A percentile compares a stretch with the other conserved stretches of the same genome.
These are phyloP conservation scores for Magnolia changhungtana DNA, from an alignment of 164 flowering plant genomes.

Conservation along the genomic window DNA sequence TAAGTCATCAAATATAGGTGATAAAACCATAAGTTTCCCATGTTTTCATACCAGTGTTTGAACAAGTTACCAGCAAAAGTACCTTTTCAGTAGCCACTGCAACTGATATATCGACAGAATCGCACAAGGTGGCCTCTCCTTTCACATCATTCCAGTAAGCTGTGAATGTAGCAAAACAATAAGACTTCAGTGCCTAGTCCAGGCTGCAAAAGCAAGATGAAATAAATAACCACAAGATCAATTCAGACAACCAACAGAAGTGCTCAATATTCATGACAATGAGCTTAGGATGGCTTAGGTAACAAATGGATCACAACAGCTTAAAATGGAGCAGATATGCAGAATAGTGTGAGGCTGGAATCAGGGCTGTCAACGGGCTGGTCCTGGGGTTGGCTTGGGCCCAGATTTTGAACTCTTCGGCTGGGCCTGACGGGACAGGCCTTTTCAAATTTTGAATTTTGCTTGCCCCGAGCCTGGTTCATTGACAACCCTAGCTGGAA, in stretches of 20 bases:
- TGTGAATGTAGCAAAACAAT: slow-evolving; percentile 23
- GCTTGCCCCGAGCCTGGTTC: no score
- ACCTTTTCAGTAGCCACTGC: slow-evolving; percentile 99
- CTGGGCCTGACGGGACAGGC: no score
- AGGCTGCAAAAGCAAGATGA: neutral
- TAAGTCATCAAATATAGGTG: neutral
- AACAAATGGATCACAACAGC: no score
- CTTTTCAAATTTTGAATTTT: no score
- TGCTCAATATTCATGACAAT: neutral
- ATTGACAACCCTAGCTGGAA: no score
- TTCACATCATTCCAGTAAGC: slow-evolving; percentile 82
- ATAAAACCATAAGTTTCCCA: neutral
- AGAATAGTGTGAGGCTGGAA: no score
- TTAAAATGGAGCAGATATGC: no score
- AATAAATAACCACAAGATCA: neutral
- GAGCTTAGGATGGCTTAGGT: neutral
- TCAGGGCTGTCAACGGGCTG: no score
- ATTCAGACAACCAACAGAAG: neutral
- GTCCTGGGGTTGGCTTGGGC: no score
- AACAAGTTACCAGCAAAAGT: slow-evolving; percentile 3
- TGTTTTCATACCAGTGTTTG: slow-evolving; percentile 3
- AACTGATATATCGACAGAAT: slow-evolving; percentile 86
- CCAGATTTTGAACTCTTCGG: no score
- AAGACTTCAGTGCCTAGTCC: neutral
- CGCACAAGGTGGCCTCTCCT: slow-evolving; percentile 57